Evolutionary conservation across 805 yeast genomes (phyloP), one percentile per base, ranked within the genome.

Genomic region (Monosporozyma aquatica): DNA sequence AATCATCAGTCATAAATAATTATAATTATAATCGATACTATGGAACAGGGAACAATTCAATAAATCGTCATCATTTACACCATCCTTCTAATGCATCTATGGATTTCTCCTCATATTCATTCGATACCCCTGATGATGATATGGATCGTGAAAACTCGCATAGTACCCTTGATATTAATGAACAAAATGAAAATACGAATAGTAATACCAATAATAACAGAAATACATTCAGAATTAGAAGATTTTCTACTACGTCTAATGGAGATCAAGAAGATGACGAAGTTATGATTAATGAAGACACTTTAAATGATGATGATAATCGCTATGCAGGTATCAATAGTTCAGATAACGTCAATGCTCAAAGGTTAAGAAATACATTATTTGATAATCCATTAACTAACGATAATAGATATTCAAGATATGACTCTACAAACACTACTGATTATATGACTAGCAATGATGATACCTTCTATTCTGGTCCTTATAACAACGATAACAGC

Each of bases 241-340:
- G 62, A 37, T 51, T 54, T 17, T 58, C 61, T 4, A 58, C 62
- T 0, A 49, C 61, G 4, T 47, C 52, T 14, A 45, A 43, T 28
- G 41, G n/a, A n/a, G n/a, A n/a, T n/a, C n/a, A n/a, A n/a, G n/a
- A n/a, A n/a, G n/a, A n/a, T n/a, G n/a, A n/a, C n/a, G n/a, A n/a
- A n/a, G n/a, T n/a, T n/a, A n/a, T n/a, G n/a, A n/a, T n/a, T n/a
- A n/a, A 42, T 6, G 38, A 47, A 17, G 50, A 43, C 10, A 49
- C 59, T 4, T 46, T 49, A n/a, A 42, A 43, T 30, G 39, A 43
- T 6, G 38, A 47, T 23, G 50, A 43, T 14, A 37, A 43, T 26
- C 44, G 39, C 11, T 46, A 42, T 29, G 39, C 45, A 22, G 29
- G 25, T 6, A 37, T 34, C 34, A 15, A 26, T n/a, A 13, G 20